Conservation (phyloP, 2,329 filamentous ascomycete species). For the Dactylellina parvicollis region DNA sequence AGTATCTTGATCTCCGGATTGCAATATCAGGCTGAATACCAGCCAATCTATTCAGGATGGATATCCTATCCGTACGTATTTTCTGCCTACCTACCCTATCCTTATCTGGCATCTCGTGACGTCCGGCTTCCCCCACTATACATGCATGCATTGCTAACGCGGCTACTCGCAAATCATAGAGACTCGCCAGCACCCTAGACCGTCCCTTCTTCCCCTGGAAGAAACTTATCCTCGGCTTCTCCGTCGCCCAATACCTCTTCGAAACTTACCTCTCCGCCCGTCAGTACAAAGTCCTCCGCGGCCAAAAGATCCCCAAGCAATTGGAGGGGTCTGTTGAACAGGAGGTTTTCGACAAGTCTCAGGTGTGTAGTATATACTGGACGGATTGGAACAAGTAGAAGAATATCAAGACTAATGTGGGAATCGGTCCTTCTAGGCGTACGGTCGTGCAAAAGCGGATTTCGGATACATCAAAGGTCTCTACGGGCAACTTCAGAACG, state of each 20-base stretch:
- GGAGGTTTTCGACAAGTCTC: slow-evolving; percentile 92
- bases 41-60: slow-evolving; percentile 26
- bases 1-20: background rate
- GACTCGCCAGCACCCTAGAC: slow-evolving; percentile 37
- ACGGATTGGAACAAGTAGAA: background rate
- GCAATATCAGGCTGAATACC: slow-evolving; percentile 15
- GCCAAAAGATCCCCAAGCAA: slow-evolving; percentile 82
- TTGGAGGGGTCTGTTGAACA: slow-evolving; percentile 87
- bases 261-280: slow-evolving; percentile 89
- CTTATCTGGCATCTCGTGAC: slow-evolving; percentile 6
- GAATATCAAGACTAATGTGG: background rate
- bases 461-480: slow-evolving; percentile 83
- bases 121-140: background rate
- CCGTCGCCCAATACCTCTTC: slow-evolving; percentile 86
- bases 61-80: slow-evolving; percentile 46
- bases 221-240: slow-evolving; percentile 93
- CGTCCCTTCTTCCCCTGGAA: slow-evolving; percentile 61
- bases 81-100: background rate
- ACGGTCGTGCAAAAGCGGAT: slow-evolving; percentile 93
- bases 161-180: slow-evolving; percentile 16
- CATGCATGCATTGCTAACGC: background rate
- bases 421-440: slow-evolving; percentile 68
- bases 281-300: slow-evolving; percentile 86
- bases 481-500: slow-evolving; percentile 86
- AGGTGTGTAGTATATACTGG: slow-evolving; percentile 66